These are phyloP conservation scores for Dactylis glomerata DNA, from an alignment of 176 grass and related monocot species.

Conservation along the genomic window DNA sequence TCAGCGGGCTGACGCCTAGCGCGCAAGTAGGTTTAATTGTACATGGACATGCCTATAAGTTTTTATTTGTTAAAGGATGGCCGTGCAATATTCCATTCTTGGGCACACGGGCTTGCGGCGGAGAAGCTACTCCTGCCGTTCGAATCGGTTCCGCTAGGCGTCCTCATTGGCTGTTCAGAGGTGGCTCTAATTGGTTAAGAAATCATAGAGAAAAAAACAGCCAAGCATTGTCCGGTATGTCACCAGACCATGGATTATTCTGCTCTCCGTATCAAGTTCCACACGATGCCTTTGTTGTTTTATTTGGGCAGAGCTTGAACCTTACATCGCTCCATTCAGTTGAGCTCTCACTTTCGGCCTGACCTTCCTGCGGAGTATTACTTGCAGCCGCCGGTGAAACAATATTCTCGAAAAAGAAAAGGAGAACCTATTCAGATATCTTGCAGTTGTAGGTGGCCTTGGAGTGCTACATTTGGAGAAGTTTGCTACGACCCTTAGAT, in stretches of 20 bases:
- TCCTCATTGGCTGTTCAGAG: constrained; percentile 30
- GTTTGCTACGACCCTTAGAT: too few species aligned
- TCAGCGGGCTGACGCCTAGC: too few species aligned
- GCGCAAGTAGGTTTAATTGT: neutral
- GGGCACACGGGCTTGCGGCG: neutral
- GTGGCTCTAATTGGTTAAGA: constrained; percentile 16
- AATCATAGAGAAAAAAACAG: constrained; percentile 8
- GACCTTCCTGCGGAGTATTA: neutral
- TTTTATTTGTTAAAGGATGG: neutral
- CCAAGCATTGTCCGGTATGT: constrained; percentile 33
- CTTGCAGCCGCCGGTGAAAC: neutral
- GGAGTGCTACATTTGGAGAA: too few species aligned
- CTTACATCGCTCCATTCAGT: neutral
- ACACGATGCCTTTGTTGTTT: neutral
- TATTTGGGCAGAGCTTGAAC: constrained; percentile 14
- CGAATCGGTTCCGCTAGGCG: constrained; percentile 8
- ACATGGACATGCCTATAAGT: neutral
- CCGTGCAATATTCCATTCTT: neutral
- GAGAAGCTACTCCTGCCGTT: neutral
- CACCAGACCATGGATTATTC: constrained; percentile 38
- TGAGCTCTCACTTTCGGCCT: neutral
- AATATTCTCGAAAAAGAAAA: neutral
- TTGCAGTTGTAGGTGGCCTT: neutral
- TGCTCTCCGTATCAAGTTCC: constrained; percentile 6
- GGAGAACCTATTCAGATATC: neutral